phyloP scores from a whole-genome alignment of 129 eudicot species.

The Saussurea involucrata region DNA sequence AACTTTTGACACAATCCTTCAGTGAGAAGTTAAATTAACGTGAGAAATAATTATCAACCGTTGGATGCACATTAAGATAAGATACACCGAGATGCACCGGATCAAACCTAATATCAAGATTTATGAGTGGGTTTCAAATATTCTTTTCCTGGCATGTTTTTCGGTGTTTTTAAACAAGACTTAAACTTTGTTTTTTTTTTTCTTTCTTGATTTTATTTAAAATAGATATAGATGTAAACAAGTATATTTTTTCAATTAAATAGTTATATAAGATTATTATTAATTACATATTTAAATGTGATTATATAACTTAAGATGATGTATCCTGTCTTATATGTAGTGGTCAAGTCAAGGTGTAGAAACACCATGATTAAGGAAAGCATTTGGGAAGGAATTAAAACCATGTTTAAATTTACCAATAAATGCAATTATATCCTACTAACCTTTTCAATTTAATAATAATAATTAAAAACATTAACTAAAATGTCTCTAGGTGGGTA shows the following conservation, averaged over 20 bases:
- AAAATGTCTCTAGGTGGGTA: background rate
- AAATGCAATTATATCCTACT: conserved; percentile 23
- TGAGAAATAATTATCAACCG: too few relatives aligned
- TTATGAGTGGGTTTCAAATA: too few relatives aligned
- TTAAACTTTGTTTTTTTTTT: too few relatives aligned
- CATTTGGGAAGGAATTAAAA: conserved; percentile 20
- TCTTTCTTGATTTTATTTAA: too few relatives aligned
- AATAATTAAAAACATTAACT: background rate
- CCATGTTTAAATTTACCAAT: conserved; percentile 16
- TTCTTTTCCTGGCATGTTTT: too few relatives aligned
- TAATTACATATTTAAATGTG: background rate
- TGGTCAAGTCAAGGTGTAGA: conserved; percentile 22
- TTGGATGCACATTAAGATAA: too few relatives aligned
- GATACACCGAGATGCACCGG: too few relatives aligned
- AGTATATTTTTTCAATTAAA: background rate
- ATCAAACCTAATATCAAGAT: too few relatives aligned
- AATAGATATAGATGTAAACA: too few relatives aligned
- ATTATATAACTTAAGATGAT: background rate
- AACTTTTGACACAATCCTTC: too few relatives aligned
- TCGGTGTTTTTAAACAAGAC: too few relatives aligned
- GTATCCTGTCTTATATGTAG: background rate
- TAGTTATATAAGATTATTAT: background rate
- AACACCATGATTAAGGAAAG: conserved; percentile 29
- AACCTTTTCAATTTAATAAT: background rate
- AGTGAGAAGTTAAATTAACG: too few relatives aligned